phyloP scores from a whole-genome alignment of 805 yeast species.

The Saccharomyces jurei region DNA sequence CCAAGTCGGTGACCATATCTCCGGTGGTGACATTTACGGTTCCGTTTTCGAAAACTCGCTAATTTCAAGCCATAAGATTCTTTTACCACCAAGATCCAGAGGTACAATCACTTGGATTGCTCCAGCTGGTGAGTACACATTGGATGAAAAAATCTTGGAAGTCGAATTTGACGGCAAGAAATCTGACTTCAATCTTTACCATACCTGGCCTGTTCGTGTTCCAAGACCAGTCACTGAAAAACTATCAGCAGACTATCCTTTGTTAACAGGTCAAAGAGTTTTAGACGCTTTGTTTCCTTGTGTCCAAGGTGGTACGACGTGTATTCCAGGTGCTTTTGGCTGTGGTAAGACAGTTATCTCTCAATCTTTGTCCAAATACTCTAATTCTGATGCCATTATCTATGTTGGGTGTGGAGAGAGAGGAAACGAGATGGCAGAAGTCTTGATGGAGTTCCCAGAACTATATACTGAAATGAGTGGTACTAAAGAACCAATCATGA shows the following conservation, averaged over 20 bases:
- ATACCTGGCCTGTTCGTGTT: conserved; percentile 99
- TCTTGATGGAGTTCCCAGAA: conserved; percentile 98
- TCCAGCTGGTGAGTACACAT: conserved; percentile 80
- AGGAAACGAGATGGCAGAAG: conserved; percentile 99
- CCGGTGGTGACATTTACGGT: conserved; percentile 98
- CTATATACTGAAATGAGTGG: conserved; percentile 85
- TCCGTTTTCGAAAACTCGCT: conserved; percentile 89
- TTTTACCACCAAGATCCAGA: conserved; percentile 96
- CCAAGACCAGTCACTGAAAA: conserved; percentile 98
- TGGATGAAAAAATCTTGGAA: conserved; percentile 84
- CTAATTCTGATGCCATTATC: conserved; percentile 93
- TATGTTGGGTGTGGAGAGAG: conserved; percentile 96
- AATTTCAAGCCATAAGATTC: conserved; percentile 83
- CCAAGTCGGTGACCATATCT: conserved; percentile 91
- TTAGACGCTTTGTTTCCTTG: conserved; percentile 95
- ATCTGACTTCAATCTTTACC: conserved; percentile 83
- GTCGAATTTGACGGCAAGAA: conserved; percentile 89
- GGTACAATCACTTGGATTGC: conserved; percentile 93
- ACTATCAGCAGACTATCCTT: conserved; percentile 86
- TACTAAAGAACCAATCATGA: conserved; percentile 96
- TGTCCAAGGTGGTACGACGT: conserved; percentile 99
- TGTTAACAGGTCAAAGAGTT: conserved; percentile 97
- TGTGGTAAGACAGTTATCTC: conserved; percentile 99
- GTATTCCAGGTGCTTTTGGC: conserved; percentile 99
- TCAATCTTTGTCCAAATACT: conserved; percentile 92